Base-by-base conservation (phyloP, 23 red algal genomes). In the Gracilariopsis chorda region DNA sequence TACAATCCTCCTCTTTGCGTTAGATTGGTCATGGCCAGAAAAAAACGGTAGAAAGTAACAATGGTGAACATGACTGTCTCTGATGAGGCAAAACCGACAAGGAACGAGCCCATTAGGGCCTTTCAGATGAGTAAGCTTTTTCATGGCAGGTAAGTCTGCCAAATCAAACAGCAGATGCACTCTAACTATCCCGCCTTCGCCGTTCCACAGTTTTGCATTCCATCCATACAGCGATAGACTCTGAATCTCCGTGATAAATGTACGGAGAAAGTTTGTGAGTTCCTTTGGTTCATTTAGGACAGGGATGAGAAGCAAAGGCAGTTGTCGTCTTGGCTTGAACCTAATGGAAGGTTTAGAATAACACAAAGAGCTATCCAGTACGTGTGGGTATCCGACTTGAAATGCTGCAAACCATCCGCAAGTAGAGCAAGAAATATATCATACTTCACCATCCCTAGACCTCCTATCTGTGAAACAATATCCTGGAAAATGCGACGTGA, bases 391-490 rank as follows among this genome's bases (percentile, higher is more conserved):
- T 41, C 42, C 32, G 65, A 72, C n/a, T 21, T 33, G 29, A 72
- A 72, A 41, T 23, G 29, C n/a, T 72, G 10, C 7, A 72, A 23
- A 11, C 65, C 65, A 47, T 72, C 65, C 8, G 65, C 34, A 46
- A 35, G 44, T 10, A 47, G 53, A 1, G 78, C 20, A 12, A 62
- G 29, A 21, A 83, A 83, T 41, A 83, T 83, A 43, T 83, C 78
- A n/a, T n/a, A n/a, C n/a, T n/a, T n/a, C n/a, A n/a, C n/a, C n/a
- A n/a, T n/a, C n/a, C n/a, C n/a, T n/a, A n/a, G n/a, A n/a, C n/a
- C n/a, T n/a, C n/a, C n/a, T n/a, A n/a, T n/a, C n/a, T n/a, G n/a
- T n/a, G n/a, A n/a, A n/a, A n/a, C n/a, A 41, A 34, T 37, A 41
- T 44, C 34, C 21, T 72, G n/a, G 65, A 72, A 47, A 39, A 32